These are phyloP conservation scores for Yamadazyma takamatsuzukensis DNA, from an alignment of 805 yeast species.

Conservation along the genomic window DNA sequence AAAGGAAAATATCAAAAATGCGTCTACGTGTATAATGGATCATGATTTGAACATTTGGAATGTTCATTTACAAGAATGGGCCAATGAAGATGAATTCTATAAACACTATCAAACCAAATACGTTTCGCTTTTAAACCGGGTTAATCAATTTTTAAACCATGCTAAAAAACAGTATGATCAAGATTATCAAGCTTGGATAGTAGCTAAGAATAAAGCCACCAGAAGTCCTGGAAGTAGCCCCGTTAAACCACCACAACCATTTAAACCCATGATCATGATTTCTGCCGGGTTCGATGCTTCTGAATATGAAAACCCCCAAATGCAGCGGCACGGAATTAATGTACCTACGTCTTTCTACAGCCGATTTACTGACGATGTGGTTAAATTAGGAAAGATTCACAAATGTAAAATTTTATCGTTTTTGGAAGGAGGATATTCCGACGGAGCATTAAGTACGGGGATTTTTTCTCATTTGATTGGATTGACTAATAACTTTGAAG, in stretches of 20 bases:
- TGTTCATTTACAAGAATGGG: conserved; percentile 69
- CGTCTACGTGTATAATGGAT: conserved; percentile 73
- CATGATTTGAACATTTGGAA: conserved; percentile 83
- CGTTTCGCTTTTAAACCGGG: conserved; percentile 58
- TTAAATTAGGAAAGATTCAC: conserved; percentile 61
- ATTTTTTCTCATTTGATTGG: conserved; percentile 77
- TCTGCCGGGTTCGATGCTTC: conserved; percentile 90
- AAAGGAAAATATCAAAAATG: conserved; percentile 65
- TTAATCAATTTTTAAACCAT: conserved; percentile 56
- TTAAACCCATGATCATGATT: conserved; percentile 55
- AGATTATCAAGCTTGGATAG: conserved; percentile 25
- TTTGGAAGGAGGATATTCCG: conserved; percentile 85
- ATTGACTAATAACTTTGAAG: conserved; percentile 36
- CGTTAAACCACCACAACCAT: conserved; percentile 29
- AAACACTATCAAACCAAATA: conserved; percentile 58
- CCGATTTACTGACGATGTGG: conserved; percentile 67
- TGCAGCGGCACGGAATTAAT: conserved; percentile 81
- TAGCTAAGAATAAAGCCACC: conserved; percentile 6
- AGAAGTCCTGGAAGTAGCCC: conserved; percentile 31
- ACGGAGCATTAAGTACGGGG: conserved; percentile 76
- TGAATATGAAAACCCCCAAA: conserved; percentile 74
- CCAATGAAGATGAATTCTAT: conserved; percentile 61
- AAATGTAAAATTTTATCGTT: conserved; percentile 63
- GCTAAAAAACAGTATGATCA: conserved; percentile 44
- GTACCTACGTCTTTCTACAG: conserved; percentile 81